Evolutionary conservation across 2,329 filamentous ascomycete genomes (phyloP).

Genomic region (Clarireedia paspali): DNA sequence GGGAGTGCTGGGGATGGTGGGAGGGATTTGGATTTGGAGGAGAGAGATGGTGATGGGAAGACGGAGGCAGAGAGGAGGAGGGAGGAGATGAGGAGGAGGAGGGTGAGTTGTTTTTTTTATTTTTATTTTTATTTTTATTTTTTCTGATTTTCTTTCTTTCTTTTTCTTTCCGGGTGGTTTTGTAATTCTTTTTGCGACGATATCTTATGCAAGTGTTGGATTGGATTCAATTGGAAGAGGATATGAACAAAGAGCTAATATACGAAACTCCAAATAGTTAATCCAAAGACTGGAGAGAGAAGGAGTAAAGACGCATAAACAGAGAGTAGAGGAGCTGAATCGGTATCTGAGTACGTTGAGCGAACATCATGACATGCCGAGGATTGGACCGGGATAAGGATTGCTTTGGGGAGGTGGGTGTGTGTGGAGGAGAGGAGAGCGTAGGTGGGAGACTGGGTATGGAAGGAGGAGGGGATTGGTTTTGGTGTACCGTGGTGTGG

Average conservation of each 20-base stretch:
- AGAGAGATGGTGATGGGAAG: conserved; percentile 43
- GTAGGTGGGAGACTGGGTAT: neutral
- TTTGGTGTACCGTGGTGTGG: too few species aligned
- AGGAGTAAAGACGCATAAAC: conserved; percentile 91
- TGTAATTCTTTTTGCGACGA: too few species aligned
- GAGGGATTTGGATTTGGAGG: conserved; percentile 21
- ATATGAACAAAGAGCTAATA: neutral
- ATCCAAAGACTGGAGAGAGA: conserved; percentile 71
- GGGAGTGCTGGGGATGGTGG: neutral
- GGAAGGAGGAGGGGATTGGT: too few species aligned
- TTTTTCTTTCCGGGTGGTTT: neutral
- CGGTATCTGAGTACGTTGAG: conserved; percentile 85
- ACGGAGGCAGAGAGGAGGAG: conserved; percentile 78
- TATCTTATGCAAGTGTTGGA: too few species aligned
- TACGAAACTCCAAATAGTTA: conserved; percentile 44
- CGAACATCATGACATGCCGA: conserved; percentile 94
- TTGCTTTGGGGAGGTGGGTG: neutral
- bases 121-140: neutral
- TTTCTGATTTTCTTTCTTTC: too few species aligned
- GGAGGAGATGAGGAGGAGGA: conserved; percentile 73
- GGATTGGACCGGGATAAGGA: conserved; percentile 49
- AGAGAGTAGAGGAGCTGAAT: conserved; percentile 92
- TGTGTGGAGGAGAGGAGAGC: neutral
- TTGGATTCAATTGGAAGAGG: too few species aligned
- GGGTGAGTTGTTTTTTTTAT: conserved; percentile 47